Evolutionary conservation across 1,284 basidiomycete genomes (phyloP).

Genomic region (Mycena sp.): DNA sequence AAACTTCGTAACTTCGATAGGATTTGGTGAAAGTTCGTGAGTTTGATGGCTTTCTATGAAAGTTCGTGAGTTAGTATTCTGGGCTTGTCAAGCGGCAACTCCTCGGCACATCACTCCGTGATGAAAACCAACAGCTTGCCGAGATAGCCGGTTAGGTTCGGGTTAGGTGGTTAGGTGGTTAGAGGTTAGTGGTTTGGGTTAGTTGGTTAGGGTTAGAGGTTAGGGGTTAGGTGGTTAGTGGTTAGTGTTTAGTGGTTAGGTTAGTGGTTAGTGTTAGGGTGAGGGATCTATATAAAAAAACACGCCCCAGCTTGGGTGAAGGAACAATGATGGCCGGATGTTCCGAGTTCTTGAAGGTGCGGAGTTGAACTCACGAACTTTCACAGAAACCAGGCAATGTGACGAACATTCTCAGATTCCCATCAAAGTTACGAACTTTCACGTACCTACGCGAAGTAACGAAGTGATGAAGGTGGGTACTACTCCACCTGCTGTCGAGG

Average conservation of each 20-base stretch:
- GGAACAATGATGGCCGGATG: slow-evolving; percentile 4
- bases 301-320: not conserved
- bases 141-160: not conserved
- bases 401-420: not conserved
- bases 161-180: not conserved
- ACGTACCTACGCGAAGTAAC: too few species aligned
- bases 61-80: too few species aligned
- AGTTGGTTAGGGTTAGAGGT: not conserved
- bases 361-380: not conserved
- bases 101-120: not conserved
- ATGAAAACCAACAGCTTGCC: not conserved
- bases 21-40: too few species aligned
- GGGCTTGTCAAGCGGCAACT: not conserved
- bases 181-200: not conserved
- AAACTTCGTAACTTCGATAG: too few species aligned
- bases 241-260: not conserved
- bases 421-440: not conserved
- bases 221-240: not conserved
- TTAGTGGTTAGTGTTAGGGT: slow-evolving; percentile 4
- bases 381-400: not conserved
- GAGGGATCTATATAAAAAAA: not conserved
- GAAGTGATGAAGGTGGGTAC: not conserved
- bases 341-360: not conserved
- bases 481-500: not conserved
- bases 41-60: too few species aligned